Percentiles rank a stretch among this genome's conserved stretches.
Evolutionary conservation across 768 basidiomycete species (phyloP).

Genomic region (Mycena capillaripes): DNA sequence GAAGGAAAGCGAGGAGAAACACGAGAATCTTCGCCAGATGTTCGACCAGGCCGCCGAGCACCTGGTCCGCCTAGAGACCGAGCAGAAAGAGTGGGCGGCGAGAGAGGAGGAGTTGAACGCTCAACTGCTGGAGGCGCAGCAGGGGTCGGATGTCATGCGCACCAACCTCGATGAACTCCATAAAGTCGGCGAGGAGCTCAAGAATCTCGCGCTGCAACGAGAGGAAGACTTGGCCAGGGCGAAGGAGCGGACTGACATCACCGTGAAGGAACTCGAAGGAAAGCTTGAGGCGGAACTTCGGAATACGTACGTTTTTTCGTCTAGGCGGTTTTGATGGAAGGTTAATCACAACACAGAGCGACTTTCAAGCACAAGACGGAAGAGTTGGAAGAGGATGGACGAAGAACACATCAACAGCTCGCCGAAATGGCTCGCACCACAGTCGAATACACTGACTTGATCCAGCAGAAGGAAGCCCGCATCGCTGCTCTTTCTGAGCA

Average conservation of each 20-base stretch:
- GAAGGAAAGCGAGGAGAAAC: constrained; percentile 85
- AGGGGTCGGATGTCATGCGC: constrained; percentile 70
- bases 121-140: constrained; percentile 69
- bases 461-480: constrained; percentile 84
- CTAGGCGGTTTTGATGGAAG: not conserved
- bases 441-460: constrained; percentile 80
- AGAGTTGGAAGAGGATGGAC: constrained; percentile 74
- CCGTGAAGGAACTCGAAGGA: constrained; percentile 76
- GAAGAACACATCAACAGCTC: constrained; percentile 82
- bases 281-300: constrained; percentile 77
- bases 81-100: constrained; percentile 75
- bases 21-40: constrained; percentile 75
- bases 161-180: constrained; percentile 73
- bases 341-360: constrained; percentile 61
- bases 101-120: constrained; percentile 76
- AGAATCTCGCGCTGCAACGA: constrained; percentile 76
- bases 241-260: constrained; percentile 80
- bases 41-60: constrained; percentile 92
- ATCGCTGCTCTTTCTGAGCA: constrained; percentile 68
- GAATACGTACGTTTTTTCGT: constrained; percentile 64
- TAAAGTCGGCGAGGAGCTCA: constrained; percentile 77
- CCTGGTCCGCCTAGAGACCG: constrained; percentile 83
- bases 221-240: constrained; percentile 83
- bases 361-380: constrained; percentile 70
- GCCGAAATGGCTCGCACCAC: constrained; percentile 83